These are phyloP conservation scores for Canavalia gladiata DNA, from an alignment of 306 rosid species.

Conservation along the genomic window DNA sequence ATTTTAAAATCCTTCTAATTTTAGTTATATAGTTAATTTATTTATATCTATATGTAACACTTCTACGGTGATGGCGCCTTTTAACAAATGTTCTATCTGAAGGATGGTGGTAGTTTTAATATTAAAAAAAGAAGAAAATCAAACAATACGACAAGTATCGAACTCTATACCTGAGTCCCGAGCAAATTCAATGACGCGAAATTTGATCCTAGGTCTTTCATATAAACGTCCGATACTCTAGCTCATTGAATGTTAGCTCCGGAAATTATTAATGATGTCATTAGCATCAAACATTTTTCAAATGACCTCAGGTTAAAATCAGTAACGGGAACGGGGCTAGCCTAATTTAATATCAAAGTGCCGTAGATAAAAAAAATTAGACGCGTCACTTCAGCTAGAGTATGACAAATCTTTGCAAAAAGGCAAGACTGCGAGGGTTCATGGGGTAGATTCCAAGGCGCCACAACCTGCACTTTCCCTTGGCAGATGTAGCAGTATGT, in stretches of 20 bases:
- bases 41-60: too few species aligned
- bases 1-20: too few species aligned
- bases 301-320: neutral
- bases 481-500: neutral
- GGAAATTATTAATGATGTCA: neutral
- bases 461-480: slow-evolving; percentile 1
- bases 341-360: neutral
- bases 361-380: neutral
- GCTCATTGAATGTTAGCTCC: neutral
- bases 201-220: neutral
- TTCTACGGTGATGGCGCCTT: too few species aligned
- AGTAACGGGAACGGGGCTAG: neutral
- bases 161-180: too few species aligned
- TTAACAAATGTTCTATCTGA: too few species aligned
- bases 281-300: neutral
- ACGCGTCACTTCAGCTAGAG: neutral
- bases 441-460: neutral
- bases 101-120: too few species aligned
- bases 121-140: too few species aligned
- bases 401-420: too few species aligned
- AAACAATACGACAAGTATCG: too few species aligned
- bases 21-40: too few species aligned
- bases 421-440: neutral
- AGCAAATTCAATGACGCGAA: too few species aligned
- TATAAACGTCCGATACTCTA: neutral